Evolutionary conservation across 1,284 basidiomycete genomes (phyloP), one percentile per base, ranked within the genome.

Genomic region (Gymnopus androsaceus): DNA sequence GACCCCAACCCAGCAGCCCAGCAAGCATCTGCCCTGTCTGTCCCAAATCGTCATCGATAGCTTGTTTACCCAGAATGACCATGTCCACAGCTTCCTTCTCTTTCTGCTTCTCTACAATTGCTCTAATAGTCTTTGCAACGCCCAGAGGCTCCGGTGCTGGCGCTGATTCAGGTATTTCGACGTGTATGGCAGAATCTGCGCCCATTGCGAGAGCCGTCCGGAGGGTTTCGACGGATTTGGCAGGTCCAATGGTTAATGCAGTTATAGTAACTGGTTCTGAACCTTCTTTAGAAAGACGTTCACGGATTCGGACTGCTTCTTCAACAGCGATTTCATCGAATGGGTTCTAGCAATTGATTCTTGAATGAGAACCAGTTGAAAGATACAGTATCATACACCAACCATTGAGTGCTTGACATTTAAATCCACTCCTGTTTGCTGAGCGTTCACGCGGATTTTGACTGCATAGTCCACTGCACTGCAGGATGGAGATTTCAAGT

Each of bases 391-490:
- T 17, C 27, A 9, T 5, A 15, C 11, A 25, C 85, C 64, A 64
- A 94, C 95, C 94, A 98, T 97, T 1, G 93, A 95, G 75, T 98
- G 95, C 80, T 98, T 98, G 64, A 96, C 94, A 72, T 89, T 94
- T 52, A 90, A 88, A 79, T 98, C 95, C 46, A 98, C 87, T 17
- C 93, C 94, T 52, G 93, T 95, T 68, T 95, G 90, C 63, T 90
- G 87, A 6, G 92, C 83, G 69, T 94, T 95, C 51, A 98, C 92
- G 50, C 95, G 90, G 75, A 98, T 95, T 79, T 97, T 97, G 74
- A 92, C 90, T 4, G 90, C 87, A 79, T 92, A 96, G 75, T 87
- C 85, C 28, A 90, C 84, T 57, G 88, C 84, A 62, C 88, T 90
- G 64, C 19, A 47, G 19, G 12, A 38, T 28, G 9, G 3, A 21